Conservation (phyloP, 306 rosid genomes). For the Fagus sylvatica region DNA sequence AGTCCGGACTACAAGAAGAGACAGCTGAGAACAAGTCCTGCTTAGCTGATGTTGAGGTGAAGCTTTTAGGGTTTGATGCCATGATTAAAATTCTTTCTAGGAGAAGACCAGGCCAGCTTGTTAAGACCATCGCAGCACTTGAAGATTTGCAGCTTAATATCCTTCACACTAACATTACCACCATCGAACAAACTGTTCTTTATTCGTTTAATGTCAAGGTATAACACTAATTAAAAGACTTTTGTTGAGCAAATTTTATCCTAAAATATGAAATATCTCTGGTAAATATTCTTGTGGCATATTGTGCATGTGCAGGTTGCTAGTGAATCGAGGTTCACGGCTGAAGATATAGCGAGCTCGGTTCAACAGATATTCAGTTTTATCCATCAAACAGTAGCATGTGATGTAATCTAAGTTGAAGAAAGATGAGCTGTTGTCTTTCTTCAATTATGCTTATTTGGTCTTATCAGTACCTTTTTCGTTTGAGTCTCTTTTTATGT, state of each 20-base stretch:
- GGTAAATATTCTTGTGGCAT: no score
- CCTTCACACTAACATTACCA: constrained; percentile 94
- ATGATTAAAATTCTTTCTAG: constrained; percentile 87
- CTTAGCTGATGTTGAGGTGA: constrained; percentile 95
- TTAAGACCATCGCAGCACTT: constrained; percentile 89
- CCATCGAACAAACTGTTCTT: constrained; percentile 94
- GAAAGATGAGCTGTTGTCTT: constrained; percentile 3
- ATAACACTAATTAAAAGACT: neutral
- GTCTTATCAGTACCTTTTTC: neutral
- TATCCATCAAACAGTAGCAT: constrained; percentile 71
- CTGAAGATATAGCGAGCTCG: constrained; percentile 87
- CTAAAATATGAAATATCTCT: neutral
- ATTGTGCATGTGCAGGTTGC: constrained; percentile 49
- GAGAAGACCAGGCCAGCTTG: constrained; percentile 86
- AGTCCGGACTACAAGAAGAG: constrained; percentile 64
- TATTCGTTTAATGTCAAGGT: constrained; percentile 97
- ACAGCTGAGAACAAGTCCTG: constrained; percentile 85
- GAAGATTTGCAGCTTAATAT: constrained; percentile 88
- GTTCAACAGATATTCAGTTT: constrained; percentile 90
- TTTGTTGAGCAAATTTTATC: neutral
- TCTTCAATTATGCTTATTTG: neutral
- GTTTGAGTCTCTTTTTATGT: constrained; percentile 3
- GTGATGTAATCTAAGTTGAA: constrained; percentile 31
- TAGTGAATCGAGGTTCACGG: constrained; percentile 78
- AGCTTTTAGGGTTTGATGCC: constrained; percentile 82